A percentile compares a stretch with the other conserved stretches of the same genome.
Conservation (phyloP, 305 asterid genomes). For the Plantago coronopus region DNA sequence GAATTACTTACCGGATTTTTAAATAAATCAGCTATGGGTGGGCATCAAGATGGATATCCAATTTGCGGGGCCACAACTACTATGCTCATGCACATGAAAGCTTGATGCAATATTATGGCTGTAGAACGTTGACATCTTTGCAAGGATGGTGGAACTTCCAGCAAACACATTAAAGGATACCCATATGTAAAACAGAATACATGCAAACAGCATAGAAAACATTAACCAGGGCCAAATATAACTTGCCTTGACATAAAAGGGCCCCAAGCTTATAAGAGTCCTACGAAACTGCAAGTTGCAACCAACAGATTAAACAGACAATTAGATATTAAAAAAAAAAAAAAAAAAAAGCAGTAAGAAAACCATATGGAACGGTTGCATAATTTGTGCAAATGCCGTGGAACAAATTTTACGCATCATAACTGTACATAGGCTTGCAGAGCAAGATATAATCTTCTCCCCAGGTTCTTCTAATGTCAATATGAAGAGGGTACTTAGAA, state of each 20-base stretch:
- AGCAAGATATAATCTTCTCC: not conserved
- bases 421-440: not conserved
- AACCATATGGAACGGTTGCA: slow-evolving; percentile 7
- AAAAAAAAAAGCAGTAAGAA: too few species aligned
- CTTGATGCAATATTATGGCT: not conserved
- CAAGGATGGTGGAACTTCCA: too few species aligned
- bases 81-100: not conserved
- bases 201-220: slow-evolving; percentile 16
- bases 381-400: not conserved
- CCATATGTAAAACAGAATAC: slow-evolving; percentile 6
- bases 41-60: slow-evolving; percentile 5
- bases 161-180: not conserved
- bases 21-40: slow-evolving; percentile 11
- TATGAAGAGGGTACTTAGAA: not conserved
- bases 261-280: slow-evolving; percentile 86
- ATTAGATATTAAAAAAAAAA: slow-evolving; percentile 17
- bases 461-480: not conserved
- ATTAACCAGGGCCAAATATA: slow-evolving; percentile 15
- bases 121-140: too few species aligned
- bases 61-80: slow-evolving; percentile 7
- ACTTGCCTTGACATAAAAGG: slow-evolving; percentile 94
- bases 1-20: slow-evolving; percentile 16
- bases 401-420: not conserved
- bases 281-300: slow-evolving; percentile 79
- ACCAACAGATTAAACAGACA: slow-evolving; percentile 17